A percentile compares a stretch with the other conserved stretches of the same genome.
phyloP scores from a whole-genome alignment of 306 rosid species.

The Albizia julibrissin region DNA sequence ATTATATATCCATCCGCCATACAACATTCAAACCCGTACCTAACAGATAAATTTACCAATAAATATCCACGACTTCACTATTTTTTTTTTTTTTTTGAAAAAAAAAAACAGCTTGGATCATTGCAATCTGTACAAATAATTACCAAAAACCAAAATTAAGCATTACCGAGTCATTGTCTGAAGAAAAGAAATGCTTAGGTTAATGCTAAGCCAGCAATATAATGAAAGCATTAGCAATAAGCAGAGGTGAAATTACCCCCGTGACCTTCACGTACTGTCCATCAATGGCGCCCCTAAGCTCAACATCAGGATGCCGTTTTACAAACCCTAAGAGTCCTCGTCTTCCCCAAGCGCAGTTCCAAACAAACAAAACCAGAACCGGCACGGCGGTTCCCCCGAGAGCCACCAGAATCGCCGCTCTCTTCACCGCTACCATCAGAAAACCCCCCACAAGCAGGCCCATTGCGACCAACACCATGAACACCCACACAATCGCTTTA shows the following conservation, averaged over 20 bases:
- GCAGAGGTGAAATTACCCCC: slow-evolving; percentile 64
- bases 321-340: slow-evolving; percentile 78
- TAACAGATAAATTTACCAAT: slow-evolving; percentile 1
- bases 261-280: slow-evolving; percentile 99
- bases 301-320: slow-evolving; percentile 80
- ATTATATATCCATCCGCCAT: slow-evolving; percentile 24
- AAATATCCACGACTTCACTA: background rate
- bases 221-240: slow-evolving; percentile 1
- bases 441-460: slow-evolving; percentile 85
- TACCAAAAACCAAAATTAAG: background rate
- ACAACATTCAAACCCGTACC: slow-evolving; percentile 37
- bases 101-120: background rate
- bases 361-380: slow-evolving; percentile 45
- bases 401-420: slow-evolving; percentile 63
- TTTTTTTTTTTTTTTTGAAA: too few species aligned
- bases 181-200: background rate
- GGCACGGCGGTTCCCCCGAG: slow-evolving; percentile 60
- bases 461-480: slow-evolving; percentile 73
- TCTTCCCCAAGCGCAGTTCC: slow-evolving; percentile 77
- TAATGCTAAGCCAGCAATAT: background rate
- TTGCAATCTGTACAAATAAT: background rate
- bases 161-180: slow-evolving; percentile 19
- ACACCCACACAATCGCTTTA: slow-evolving; percentile 75
- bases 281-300: slow-evolving; percentile 89
- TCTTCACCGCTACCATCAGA: slow-evolving; percentile 92